Conservation (phyloP, 2,329 filamentous ascomycete genomes). For the Alternaria sp. region DNA sequence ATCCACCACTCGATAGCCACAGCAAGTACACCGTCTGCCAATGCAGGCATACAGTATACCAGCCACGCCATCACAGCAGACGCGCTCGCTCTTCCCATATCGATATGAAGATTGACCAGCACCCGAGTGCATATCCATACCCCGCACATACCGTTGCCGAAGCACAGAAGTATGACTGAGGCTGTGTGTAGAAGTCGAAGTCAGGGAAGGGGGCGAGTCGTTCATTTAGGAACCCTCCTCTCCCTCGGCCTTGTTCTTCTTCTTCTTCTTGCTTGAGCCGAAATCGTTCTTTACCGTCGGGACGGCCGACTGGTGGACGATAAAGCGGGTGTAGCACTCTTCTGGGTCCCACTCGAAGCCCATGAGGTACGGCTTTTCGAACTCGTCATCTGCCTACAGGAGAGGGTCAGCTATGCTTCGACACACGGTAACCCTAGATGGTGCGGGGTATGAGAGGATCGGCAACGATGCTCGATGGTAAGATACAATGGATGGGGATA, state of each 20-base stretch:
- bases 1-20: constrained; percentile 23
- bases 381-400: constrained; percentile 80
- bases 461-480: background rate
- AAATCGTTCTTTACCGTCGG: constrained; percentile 50
- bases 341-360: constrained; percentile 98
- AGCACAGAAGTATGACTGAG: constrained; percentile 32
- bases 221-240: constrained; percentile 46
- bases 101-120: constrained; percentile 41
- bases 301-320: constrained; percentile 85
- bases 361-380: constrained; percentile 85
- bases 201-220: constrained; percentile 50
- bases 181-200: constrained; percentile 41
- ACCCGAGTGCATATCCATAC: constrained; percentile 34
- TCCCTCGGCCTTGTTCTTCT: constrained; percentile 48
- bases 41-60: constrained; percentile 23
- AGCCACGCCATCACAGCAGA: constrained; percentile 30
- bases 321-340: constrained; percentile 85
- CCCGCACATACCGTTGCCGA: constrained; percentile 32
- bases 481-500: constrained; percentile 15
- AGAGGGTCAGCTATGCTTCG: constrained; percentile 25
- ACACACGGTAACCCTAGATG: background rate
- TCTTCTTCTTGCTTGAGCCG: constrained; percentile 54
- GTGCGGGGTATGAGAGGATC: background rate
- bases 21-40: constrained; percentile 25
- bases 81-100: constrained; percentile 48